phyloP scores from a whole-genome alignment of 1,284 basidiomycete genomes.

The Violaceomyces palustris region DNA sequence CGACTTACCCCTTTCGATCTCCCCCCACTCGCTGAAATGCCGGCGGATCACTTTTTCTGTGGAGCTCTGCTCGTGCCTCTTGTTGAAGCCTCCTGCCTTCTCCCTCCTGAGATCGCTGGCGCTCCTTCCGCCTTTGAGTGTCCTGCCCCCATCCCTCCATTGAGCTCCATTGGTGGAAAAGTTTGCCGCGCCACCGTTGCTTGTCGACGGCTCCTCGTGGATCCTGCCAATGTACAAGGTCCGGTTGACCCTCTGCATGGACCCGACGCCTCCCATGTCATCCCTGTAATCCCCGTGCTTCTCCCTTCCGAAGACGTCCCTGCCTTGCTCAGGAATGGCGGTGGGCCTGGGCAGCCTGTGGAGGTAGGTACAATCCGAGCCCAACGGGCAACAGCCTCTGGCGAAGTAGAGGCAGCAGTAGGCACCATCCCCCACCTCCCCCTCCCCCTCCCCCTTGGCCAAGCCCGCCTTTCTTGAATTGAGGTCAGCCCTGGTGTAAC shows the following conservation, averaged over 20 bases:
- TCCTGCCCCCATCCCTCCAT: constrained; percentile 38
- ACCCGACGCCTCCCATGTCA: constrained; percentile 98
- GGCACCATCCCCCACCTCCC: constrained; percentile 63
- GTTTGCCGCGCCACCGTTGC: constrained; percentile 19
- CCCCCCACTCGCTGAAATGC: constrained; percentile 97
- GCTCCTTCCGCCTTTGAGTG: constrained; percentile 32
- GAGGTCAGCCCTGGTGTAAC: constrained; percentile 63
- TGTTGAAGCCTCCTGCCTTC: constrained; percentile 6
- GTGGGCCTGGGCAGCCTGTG: constrained; percentile 67
- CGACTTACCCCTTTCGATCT: constrained; percentile 78
- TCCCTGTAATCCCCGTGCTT: constrained; percentile 96
- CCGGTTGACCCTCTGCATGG: constrained; percentile 85
- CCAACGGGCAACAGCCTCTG: constrained; percentile 93
- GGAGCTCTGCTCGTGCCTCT: constrained; percentile 31
- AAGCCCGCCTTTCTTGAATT: constrained; percentile 10
- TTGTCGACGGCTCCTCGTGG: constrained; percentile 40
- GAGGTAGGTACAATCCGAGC: constrained; percentile 88
- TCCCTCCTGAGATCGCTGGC: constrained; percentile 12
- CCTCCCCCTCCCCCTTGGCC: constrained; percentile 8
- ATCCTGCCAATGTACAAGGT: constrained; percentile 93
- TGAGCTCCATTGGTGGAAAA: background rate
- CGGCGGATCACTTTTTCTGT: constrained; percentile 43
- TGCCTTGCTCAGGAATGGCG: constrained; percentile 78
- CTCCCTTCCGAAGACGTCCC: constrained; percentile 94
- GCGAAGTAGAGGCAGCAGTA: constrained; percentile 95